Percentiles rank a stretch among this genome's conserved stretches.
Evolutionary conservation across 495 filamentous ascomycete genomes (phyloP).

Genomic region (Annulohypoxylon moriforme): DNA sequence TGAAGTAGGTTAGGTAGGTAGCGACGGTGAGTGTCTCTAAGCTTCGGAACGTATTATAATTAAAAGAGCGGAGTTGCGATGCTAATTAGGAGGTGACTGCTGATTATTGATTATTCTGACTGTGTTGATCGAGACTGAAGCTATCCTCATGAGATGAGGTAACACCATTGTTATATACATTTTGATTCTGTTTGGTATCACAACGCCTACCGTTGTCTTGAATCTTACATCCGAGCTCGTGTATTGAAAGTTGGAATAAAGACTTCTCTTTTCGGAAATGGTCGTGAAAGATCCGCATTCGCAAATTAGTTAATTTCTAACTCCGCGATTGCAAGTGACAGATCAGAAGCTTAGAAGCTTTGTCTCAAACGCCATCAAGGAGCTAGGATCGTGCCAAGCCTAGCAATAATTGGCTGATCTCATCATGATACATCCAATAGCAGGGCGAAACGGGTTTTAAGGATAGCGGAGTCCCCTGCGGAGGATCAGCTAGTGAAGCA

Average conservation of each 20-base stretch:
- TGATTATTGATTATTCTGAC: neutral
- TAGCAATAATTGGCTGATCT: conserved; percentile 3
- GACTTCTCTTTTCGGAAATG: conserved; percentile 29
- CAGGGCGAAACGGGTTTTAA: conserved; percentile 17
- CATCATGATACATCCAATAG: neutral
- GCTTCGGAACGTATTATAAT: conserved; percentile 2
- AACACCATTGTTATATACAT: conserved; percentile 35
- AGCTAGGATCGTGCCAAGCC: conserved; percentile 1
- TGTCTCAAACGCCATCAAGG: neutral
- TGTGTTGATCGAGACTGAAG: conserved; percentile 4
- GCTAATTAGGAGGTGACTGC: conserved; percentile 12
- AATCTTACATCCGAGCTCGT: neutral
- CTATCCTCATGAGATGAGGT: neutral
- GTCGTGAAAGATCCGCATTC: conserved; percentile 10
- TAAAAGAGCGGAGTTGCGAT: neutral
- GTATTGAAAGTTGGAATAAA: conserved; percentile 34
- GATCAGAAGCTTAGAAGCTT: neutral
- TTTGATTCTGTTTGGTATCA: neutral
- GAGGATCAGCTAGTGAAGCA: conserved; percentile 18
- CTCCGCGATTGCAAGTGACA: neutral
- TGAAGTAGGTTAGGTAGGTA: neutral
- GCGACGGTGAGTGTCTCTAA: neutral
- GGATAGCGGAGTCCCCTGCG: neutral
- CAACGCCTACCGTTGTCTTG: neutral
- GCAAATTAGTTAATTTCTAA: conserved; percentile 16